These are phyloP conservation scores for Peronospora belbahrii DNA, from an alignment of 352 stramenopile genomes.

Conservation along the genomic window DNA sequence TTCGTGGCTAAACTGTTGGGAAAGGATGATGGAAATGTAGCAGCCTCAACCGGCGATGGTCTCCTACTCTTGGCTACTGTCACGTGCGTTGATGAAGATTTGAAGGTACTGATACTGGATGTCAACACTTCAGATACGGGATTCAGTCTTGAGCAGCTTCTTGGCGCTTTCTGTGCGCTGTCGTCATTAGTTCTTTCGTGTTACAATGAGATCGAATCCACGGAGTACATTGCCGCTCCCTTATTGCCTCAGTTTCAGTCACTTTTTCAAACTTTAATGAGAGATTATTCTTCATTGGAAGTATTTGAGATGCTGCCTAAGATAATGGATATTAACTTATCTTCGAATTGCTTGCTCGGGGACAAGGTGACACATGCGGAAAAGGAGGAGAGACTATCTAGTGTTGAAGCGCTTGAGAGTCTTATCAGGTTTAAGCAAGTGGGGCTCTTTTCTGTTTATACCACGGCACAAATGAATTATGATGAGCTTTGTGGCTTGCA, in stretches of 20 bases:
- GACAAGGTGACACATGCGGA: constrained; percentile 9
- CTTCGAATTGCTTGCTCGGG: constrained; percentile 18
- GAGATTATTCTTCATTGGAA: constrained; percentile 38
- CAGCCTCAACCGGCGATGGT: constrained; percentile 6
- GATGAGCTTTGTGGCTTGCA: constrained; percentile 27
- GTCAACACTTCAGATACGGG: constrained; percentile 3
- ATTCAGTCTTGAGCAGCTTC: constrained; percentile 15
- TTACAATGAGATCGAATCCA: constrained; percentile 25
- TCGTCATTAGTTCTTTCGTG: constrained; percentile 60
- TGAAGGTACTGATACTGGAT: constrained; percentile 47
- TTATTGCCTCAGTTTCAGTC: constrained; percentile 35
- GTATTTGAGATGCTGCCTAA: constrained; percentile 55
- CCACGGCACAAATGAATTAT: constrained; percentile 19
- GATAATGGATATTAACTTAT: constrained; percentile 48
- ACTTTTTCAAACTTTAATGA: constrained; percentile 36
- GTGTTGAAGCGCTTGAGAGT: constrained; percentile 16
- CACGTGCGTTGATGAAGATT: constrained; percentile 41
- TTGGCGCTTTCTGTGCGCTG: constrained; percentile 41
- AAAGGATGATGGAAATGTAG: neutral
- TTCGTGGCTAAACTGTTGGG: constrained; percentile 27
- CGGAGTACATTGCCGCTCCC: constrained; percentile 10
- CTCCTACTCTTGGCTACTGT: constrained; percentile 39
- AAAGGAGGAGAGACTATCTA: constrained; percentile 3
- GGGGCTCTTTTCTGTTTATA: constrained; percentile 12
- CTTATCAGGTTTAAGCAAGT: constrained; percentile 38